phyloP scores from a whole-genome alignment of 768 basidiomycete species.

The Auricularia cornea region DNA sequence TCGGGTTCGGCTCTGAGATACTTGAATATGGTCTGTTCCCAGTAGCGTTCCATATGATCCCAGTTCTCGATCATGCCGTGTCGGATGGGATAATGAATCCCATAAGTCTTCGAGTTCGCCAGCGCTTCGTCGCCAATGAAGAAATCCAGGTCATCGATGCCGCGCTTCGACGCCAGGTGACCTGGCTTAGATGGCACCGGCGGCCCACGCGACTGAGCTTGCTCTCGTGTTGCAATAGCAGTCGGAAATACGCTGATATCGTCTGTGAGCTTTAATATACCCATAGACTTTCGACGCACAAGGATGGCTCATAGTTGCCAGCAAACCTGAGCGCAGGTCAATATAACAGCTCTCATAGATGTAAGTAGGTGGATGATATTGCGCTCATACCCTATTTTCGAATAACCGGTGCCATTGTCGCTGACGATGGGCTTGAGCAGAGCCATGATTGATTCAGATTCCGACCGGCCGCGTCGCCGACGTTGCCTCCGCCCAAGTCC shows the following conservation, averaged over 20 bases:
- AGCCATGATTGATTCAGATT: constrained; percentile 45
- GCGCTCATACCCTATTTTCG: constrained; percentile 84
- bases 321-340: constrained; percentile 58
- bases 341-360: no score
- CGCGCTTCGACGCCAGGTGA: constrained; percentile 90
- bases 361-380: background rate
- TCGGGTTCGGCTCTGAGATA: constrained; percentile 97
- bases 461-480: background rate
- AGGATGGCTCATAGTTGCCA: constrained; percentile 97
- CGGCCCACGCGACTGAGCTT: constrained; percentile 55
- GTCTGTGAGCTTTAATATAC: constrained; percentile 3
- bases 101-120: constrained; percentile 93
- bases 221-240: constrained; percentile 84
- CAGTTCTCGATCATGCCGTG: constrained; percentile 98
- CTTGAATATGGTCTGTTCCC: constrained; percentile 99
- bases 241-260: constrained; percentile 84
- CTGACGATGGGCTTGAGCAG: constrained; percentile 90
- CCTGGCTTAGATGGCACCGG: constrained; percentile 79
- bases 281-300: constrained; percentile 45
- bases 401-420: constrained; percentile 96
- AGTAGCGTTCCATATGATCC: constrained; percentile 98
- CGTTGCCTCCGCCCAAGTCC: background rate
- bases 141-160: constrained; percentile 98
- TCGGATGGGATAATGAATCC: constrained; percentile 91
- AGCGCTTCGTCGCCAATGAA: constrained; percentile 98